Evolutionary conservation across 2,329 filamentous ascomycete genomes (phyloP).

Genomic region (Fusarium sp.): DNA sequence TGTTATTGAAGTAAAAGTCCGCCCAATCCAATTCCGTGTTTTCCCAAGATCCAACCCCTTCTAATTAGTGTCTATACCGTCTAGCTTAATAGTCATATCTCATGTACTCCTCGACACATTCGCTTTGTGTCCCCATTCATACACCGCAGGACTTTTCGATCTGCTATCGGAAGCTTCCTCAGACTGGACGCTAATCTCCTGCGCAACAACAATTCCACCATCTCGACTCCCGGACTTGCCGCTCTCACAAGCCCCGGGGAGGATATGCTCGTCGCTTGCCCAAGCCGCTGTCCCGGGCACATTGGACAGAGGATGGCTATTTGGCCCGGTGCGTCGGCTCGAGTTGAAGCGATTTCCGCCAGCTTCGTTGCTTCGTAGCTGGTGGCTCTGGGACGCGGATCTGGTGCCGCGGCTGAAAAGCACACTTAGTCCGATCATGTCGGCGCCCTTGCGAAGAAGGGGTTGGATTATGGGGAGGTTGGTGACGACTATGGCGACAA

Average conservation of each 20-base stretch:
- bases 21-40: no score
- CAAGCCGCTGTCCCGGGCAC: slow-evolving; percentile 36
- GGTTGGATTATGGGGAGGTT: slow-evolving; percentile 50
- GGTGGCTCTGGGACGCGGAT: slow-evolving; percentile 40
- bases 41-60: no score
- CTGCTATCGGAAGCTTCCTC: no score
- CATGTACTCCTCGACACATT: no score
- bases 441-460: slow-evolving; percentile 39
- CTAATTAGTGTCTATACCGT: no score
- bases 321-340: slow-evolving; percentile 18
- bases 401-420: slow-evolving; percentile 36
- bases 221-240: neutral
- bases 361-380: slow-evolving; percentile 35
- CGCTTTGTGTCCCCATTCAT: no score
- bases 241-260: slow-evolving; percentile 4
- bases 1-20: no score
- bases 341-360: slow-evolving; percentile 33
- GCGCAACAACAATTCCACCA: slow-evolving; percentile 39
- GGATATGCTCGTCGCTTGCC: slow-evolving; percentile 44
- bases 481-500: slow-evolving; percentile 56
- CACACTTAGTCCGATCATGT: slow-evolving; percentile 37
- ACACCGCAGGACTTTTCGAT: no score
- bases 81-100: no score
- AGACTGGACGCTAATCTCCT: slow-evolving; percentile 36
- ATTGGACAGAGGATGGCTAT: slow-evolving; percentile 18